Conservation (phyloP, 176 grass and related monocot species). For the Avena insularis region DNA sequence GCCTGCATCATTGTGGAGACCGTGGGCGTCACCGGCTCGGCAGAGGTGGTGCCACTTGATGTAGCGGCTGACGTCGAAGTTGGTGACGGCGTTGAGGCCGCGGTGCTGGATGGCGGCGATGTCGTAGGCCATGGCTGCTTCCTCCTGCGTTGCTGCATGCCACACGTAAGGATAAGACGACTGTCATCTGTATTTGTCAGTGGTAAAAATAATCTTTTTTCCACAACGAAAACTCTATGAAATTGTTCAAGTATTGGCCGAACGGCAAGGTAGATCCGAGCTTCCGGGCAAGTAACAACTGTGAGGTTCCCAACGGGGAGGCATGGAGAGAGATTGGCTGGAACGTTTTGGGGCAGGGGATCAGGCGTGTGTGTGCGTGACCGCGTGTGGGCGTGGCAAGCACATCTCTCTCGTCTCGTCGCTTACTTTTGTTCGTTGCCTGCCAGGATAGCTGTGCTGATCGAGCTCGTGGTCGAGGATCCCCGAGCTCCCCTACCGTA, state of each 20-base stretch:
- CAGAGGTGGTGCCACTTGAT: slow-evolving; percentile 39
- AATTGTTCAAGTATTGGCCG: not conserved
- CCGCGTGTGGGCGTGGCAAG: slow-evolving; percentile 1
- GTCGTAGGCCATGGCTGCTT: slow-evolving; percentile 81
- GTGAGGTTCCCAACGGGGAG: not conserved
- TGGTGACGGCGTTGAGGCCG: slow-evolving; percentile 74
- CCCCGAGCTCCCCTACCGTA: not conserved
- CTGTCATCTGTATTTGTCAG: not conserved
- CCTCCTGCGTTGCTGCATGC: slow-evolving; percentile 76
- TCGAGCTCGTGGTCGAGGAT: slow-evolving; percentile 17
- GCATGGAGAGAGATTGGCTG: not conserved
- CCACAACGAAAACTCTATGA: not conserved
- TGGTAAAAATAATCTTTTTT: not conserved
- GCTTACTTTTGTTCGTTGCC: not conserved
- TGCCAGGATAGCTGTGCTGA: not conserved
- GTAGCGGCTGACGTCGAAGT: slow-evolving; percentile 79
- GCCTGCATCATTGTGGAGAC: not conserved
- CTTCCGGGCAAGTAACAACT: not conserved
- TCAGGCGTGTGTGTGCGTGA: too few species aligned
- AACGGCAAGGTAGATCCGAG: not conserved
- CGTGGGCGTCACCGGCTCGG: not conserved
- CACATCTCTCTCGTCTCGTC: not conserved
- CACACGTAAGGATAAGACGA: not conserved
- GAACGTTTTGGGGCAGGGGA: not conserved
- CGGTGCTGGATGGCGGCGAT: slow-evolving; percentile 73